Evolutionary conservation across 306 rosid genomes (phyloP), one percentile per base, ranked within the genome.

Genomic region (Pterocarpus macrocarpus): DNA sequence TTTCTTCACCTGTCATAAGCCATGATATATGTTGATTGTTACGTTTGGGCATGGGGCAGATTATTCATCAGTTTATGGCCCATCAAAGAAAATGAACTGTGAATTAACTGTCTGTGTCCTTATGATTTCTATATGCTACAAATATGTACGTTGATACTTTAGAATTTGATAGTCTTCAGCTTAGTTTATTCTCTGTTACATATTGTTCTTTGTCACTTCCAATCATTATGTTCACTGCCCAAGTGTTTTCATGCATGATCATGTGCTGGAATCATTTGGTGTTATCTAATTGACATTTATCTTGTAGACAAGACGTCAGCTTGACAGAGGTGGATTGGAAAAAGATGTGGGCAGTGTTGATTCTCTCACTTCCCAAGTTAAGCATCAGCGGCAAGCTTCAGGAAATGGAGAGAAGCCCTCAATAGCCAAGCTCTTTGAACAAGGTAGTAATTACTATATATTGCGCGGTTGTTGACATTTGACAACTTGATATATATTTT

Each of bases 391-490:
- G 79, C 89, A 84, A 79, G 91, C 90, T 39, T 86, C 91, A 34
- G 97, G 90, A 83, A 90, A 88, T 38, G 97, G 91, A 79, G 97
- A 90, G 71, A 96, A 90, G 86, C 88, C 98, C 82, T 93, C 99
- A 36, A 87, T 96, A 57, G 97, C 98, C 74, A 93, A 96, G 87
- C 98, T 96, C 85, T 96, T 96, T 76, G 99, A 96, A 75, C 99
- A 96, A 96, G 99, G 99, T 96, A 71, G 67, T 74, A 52, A 58
- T 36, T 55, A 45, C 32, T 69, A 80, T 55, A 64, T 73, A 64
- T 56, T 58, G 76, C 73, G 15, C 1, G 28, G 28, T 22, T 22
- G 78, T 65, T 58, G 59, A 68, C 28, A 22, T 22, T 22, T 66
- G 44, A 53, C 70, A 36, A 69, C 32, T 63, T 56, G 75, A 56